A percentile compares a stretch with the other conserved stretches of the same genome.
Evolutionary conservation across 2,329 filamentous ascomycete genomes (phyloP).

Genomic region (Pseudogymnoascus verrucosus): DNA sequence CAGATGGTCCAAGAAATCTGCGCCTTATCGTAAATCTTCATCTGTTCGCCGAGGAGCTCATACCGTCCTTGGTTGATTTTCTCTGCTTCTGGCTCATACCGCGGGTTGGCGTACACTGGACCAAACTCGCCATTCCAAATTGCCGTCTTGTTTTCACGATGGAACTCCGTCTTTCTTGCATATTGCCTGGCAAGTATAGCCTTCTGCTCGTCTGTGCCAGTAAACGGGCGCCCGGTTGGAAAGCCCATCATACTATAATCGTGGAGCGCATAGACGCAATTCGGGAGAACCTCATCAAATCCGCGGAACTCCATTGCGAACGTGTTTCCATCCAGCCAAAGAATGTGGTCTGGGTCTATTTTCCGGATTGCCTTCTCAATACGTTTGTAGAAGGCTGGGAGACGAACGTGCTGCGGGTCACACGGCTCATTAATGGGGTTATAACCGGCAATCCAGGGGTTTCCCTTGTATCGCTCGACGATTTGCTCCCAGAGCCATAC

Average conservation of each 20-base stretch:
- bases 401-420: slow-evolving; percentile 37
- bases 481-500: slow-evolving; percentile 42
- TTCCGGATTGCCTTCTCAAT: slow-evolving; percentile 38
- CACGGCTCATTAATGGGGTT: slow-evolving; percentile 45
- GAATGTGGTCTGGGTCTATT: slow-evolving; percentile 39
- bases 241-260: slow-evolving; percentile 39
- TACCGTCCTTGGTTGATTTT: slow-evolving; percentile 35
- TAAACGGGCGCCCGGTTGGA: slow-evolving; percentile 32
- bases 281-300: slow-evolving; percentile 36
- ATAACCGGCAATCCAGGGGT: slow-evolving; percentile 43
- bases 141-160: slow-evolving; percentile 33
- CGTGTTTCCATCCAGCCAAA: slow-evolving; percentile 38
- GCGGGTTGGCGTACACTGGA: slow-evolving; percentile 28
- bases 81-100: slow-evolving; percentile 27
- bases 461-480: slow-evolving; percentile 35
- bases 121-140: slow-evolving; percentile 49
- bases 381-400: slow-evolving; percentile 38
- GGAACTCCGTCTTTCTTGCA: slow-evolving; percentile 40
- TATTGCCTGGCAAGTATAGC: slow-evolving; percentile 34
- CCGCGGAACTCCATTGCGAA: slow-evolving; percentile 38
- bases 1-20: slow-evolving; percentile 48
- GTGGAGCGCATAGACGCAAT: slow-evolving; percentile 38
- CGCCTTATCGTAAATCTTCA: slow-evolving; percentile 43
- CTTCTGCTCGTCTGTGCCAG: slow-evolving; percentile 35
- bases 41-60: slow-evolving; percentile 36